Base-by-base conservation (phyloP, 169 alveolate species). In the Cryptosporidium baileyi region DNA sequence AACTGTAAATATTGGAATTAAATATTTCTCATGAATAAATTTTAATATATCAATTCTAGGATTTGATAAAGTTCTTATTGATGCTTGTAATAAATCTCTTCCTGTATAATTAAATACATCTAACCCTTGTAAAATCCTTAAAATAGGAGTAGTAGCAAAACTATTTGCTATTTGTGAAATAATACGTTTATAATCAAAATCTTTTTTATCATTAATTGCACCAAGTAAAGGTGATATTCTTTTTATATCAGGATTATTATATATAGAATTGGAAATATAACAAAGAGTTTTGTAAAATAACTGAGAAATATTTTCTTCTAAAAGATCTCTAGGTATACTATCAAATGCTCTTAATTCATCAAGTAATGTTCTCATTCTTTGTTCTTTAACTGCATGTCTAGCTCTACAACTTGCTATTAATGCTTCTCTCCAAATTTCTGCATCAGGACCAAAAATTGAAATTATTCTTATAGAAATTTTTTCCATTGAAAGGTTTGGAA, bases 351-450 rank as follows among this genome's bases (percentile, higher is more conserved):
- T 74, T 15, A 74, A 30, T 17, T 74, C 85, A 24, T 74, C 85
- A 24, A 52, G 51, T 26, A 74, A 32, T 17, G 85, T 74, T 41
- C 85, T 52, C 54, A 54, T 3, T 11, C 67, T 30, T 15, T 74
- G 52, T 26, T 74, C 85, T 24, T 38, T 74, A 2, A 60, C 67
- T 15, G 85, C 85, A 26, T 74, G 85, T 13, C 85, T 28, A 1
- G 85, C 85, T 24, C 85, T 74, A 47, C 85, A 74, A 32, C 85
- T 74, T 6, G 85, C 85, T 8, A 74, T 57, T 8, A 74, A 26
- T 4, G 85, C 65, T 36, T 74, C 85, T 34, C 85, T 54, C 85
- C 85, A 74, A 74, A 74, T 74, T 32, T 74, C 85, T 9, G 85
- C 65, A 34, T 74, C 85, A 2, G 85, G 85, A 0, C 85, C 85